A percentile compares a stretch with the other conserved stretches of the same genome.
These are phyloP conservation scores for Fusarium begoniae DNA, from an alignment of 2,329 filamentous ascomycete genomes.

Conservation along the genomic window DNA sequence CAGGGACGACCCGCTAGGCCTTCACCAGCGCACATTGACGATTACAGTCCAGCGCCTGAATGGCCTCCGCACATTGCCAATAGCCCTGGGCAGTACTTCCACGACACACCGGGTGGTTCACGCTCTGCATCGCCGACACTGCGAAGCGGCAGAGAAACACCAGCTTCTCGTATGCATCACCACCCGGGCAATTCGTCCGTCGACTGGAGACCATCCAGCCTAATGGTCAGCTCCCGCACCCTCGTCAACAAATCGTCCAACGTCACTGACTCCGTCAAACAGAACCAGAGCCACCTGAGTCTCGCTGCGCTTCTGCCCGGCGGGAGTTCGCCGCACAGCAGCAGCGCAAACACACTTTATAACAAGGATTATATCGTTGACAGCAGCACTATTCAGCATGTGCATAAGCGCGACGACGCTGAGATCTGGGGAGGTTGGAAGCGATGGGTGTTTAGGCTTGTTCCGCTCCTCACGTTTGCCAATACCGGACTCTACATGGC, in stretches of 20 bases:
- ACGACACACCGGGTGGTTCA: slow-evolving; percentile 37
- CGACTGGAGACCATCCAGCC: slow-evolving; percentile 44
- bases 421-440: slow-evolving; percentile 59
- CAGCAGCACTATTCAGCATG: slow-evolving; percentile 48
- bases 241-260: slow-evolving; percentile 21
- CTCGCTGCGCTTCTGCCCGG: slow-evolving; percentile 52
- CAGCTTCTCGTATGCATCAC: slow-evolving; percentile 17
- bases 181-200: slow-evolving; percentile 39
- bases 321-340: slow-evolving; percentile 20
- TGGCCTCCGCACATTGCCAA: slow-evolving; percentile 37
- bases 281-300: slow-evolving; percentile 56
- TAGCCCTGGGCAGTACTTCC: slow-evolving; percentile 39
- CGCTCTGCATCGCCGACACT: slow-evolving; percentile 43
- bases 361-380: slow-evolving; percentile 46
- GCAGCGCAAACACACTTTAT: slow-evolving; percentile 39
- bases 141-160: slow-evolving; percentile 40
- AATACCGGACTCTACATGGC: slow-evolving; percentile 55
- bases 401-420: slow-evolving; percentile 54
- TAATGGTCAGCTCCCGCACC: slow-evolving; percentile 38
- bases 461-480: slow-evolving; percentile 51
- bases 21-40: slow-evolving; percentile 32
- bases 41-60: slow-evolving; percentile 37
- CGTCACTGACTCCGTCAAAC: slow-evolving; percentile 36
- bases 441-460: slow-evolving; percentile 50
- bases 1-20: slow-evolving; percentile 30